Evolutionary conservation across 2,329 filamentous ascomycete species (phyloP).

Genomic region (Bisporella sp.): DNA sequence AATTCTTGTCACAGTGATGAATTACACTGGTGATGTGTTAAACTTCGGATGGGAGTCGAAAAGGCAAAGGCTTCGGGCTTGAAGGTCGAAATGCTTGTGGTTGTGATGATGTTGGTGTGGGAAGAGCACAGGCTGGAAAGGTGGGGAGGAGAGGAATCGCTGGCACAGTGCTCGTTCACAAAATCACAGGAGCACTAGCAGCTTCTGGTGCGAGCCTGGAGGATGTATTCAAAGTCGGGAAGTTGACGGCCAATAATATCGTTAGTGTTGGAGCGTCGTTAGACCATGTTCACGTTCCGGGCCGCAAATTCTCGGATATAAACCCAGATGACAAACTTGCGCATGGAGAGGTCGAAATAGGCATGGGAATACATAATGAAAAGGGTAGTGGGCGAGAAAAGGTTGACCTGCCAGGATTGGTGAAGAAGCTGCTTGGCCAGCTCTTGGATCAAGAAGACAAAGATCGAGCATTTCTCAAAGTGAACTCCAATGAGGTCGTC

Average conservation of each 20-base stretch:
- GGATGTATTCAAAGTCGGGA: slow-evolving; percentile 66
- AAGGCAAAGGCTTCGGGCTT: slow-evolving; percentile 78
- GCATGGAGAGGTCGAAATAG: slow-evolving; percentile 52
- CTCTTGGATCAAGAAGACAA: slow-evolving; percentile 54
- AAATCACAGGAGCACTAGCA: slow-evolving; percentile 80
- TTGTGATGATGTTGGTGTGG: slow-evolving; percentile 90
- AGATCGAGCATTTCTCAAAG: slow-evolving; percentile 55
- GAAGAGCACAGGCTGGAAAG: slow-evolving; percentile 75
- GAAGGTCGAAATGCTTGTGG: slow-evolving; percentile 80
- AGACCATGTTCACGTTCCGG: slow-evolving; percentile 89
- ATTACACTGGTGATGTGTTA: slow-evolving; percentile 84
- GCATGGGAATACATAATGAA: slow-evolving; percentile 70
- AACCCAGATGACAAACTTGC: slow-evolving; percentile 50
- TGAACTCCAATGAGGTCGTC: slow-evolving; percentile 54
- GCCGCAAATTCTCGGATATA: slow-evolving; percentile 49
- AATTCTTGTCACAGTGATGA: slow-evolving; percentile 89
- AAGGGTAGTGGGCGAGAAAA: slow-evolving; percentile 45
- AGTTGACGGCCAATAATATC: slow-evolving; percentile 65
- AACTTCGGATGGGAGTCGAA: slow-evolving; percentile 91
- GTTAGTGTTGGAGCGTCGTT: slow-evolving; percentile 82
- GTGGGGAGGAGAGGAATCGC: slow-evolving; percentile 87
- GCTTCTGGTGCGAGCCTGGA: slow-evolving; percentile 60
- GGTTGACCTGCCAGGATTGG: slow-evolving; percentile 40
- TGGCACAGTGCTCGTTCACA: slow-evolving; percentile 85
- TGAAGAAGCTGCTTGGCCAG: slow-evolving; percentile 58